These are phyloP conservation scores for Aspergillus sergii DNA, from an alignment of 2,329 filamentous ascomycete species.

Conservation along the genomic window DNA sequence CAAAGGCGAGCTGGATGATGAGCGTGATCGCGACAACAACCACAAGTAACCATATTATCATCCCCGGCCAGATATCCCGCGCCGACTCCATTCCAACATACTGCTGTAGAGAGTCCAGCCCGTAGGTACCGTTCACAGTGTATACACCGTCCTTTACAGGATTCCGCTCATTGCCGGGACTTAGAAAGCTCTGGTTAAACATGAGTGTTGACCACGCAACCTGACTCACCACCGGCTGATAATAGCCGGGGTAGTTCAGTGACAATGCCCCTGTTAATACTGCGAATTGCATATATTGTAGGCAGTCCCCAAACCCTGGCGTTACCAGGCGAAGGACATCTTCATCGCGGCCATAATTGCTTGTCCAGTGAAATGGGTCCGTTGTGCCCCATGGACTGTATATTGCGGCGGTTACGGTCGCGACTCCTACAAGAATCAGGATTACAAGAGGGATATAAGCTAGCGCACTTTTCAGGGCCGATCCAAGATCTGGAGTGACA, in stretches of 20 bases:
- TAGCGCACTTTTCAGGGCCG: slow-evolving; percentile 66
- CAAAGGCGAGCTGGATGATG: slow-evolving; percentile 76
- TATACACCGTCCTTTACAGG: slow-evolving; percentile 86
- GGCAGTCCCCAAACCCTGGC: slow-evolving; percentile 91
- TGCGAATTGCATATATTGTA: slow-evolving; percentile 95
- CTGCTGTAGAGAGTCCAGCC: slow-evolving; percentile 77
- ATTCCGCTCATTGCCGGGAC: slow-evolving; percentile 64
- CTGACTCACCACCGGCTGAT: slow-evolving; percentile 86
- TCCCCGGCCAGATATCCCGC: slow-evolving; percentile 87
- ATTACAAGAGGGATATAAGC: slow-evolving; percentile 77
- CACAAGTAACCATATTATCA: slow-evolving; percentile 86
- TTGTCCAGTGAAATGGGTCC: slow-evolving; percentile 94
- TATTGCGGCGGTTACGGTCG: slow-evolving; percentile 81
- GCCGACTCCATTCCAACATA: slow-evolving; percentile 76
- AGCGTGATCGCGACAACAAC: slow-evolving; percentile 70
- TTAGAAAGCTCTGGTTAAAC: slow-evolving; percentile 90
- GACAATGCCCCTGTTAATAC: slow-evolving; percentile 84
- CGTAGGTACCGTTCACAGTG: slow-evolving; percentile 73
- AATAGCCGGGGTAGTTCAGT: slow-evolving; percentile 89
- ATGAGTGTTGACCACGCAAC: slow-evolving; percentile 86
- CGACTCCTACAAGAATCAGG: slow-evolving; percentile 76
- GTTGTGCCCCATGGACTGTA: slow-evolving; percentile 92
- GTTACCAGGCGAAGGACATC: slow-evolving; percentile 91
- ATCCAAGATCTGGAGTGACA: slow-evolving; percentile 80
- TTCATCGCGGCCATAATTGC: slow-evolving; percentile 92